phyloP scores from a whole-genome alignment of 352 stramenopile species.

The Pythium dissimile region DNA sequence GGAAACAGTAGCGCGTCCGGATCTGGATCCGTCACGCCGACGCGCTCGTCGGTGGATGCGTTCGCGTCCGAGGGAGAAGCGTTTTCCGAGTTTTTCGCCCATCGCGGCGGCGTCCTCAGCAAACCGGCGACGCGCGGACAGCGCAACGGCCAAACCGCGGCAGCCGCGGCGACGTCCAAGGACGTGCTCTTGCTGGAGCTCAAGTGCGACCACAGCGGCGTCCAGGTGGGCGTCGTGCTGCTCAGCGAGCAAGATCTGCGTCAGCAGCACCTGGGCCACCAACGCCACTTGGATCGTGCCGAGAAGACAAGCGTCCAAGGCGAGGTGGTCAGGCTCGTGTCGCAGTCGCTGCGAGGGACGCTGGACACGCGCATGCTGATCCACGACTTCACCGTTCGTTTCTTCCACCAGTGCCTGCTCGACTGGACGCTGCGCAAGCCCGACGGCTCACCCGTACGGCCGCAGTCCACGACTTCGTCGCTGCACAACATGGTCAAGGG shows the following conservation, averaged over 20 bases:
- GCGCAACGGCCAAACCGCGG: neutral
- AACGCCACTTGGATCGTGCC: conserved; percentile 28
- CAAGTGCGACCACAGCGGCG: conserved; percentile 68
- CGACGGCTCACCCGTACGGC: neutral
- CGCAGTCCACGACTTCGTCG: conserved; percentile 10
- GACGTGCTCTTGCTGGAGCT: conserved; percentile 63
- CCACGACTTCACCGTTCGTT: conserved; percentile 73
- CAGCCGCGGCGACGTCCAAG: conserved; percentile 17
- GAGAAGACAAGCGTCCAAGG: neutral
- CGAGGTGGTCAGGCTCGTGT: conserved; percentile 38
- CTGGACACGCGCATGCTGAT: conserved; percentile 61
- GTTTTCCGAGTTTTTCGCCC: conserved; percentile 74
- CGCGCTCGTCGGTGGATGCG: conserved; percentile 28
- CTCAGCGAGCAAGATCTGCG: conserved; percentile 59
- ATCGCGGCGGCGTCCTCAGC: conserved; percentile 19
- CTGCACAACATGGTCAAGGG: conserved; percentile 83
- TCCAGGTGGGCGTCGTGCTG: conserved; percentile 57
- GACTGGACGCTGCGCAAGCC: conserved; percentile 34
- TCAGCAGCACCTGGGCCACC: conserved; percentile 60
- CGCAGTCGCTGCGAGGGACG: conserved; percentile 41
- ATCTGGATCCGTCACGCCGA: conserved; percentile 1
- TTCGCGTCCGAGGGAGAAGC: conserved; percentile 35
- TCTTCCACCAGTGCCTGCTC: conserved; percentile 67
- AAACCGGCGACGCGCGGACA: conserved; percentile 20
- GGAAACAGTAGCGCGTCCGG: neutral